These are phyloP conservation scores for Anthracocystis walkeri DNA, from an alignment of 1,284 basidiomycete genomes.

Conservation along the genomic window DNA sequence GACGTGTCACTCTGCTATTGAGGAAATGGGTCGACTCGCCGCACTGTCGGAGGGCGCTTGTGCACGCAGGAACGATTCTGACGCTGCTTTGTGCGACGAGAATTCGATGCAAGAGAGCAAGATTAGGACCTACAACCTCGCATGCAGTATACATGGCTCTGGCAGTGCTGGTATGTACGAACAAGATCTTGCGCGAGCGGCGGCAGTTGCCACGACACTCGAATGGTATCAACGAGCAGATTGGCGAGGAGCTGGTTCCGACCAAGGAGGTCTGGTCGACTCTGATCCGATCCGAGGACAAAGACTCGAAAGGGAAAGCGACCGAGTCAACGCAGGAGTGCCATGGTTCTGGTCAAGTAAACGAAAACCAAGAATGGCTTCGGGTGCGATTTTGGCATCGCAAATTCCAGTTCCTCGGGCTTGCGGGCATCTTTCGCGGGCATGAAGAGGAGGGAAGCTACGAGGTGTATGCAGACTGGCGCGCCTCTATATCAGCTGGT, in stretches of 20 bases:
- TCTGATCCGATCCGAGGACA: slow-evolving; percentile 1
- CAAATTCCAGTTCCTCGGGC: slow-evolving; percentile 30
- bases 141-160: slow-evolving; percentile 39
- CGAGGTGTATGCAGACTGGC: slow-evolving; percentile 34
- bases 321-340: not conserved
- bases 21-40: slow-evolving; percentile 26
- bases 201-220: not conserved
- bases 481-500: slow-evolving; percentile 16
- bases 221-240: not conserved
- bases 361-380: slow-evolving; percentile 17
- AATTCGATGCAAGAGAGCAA: not conserved
- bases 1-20: slow-evolving; percentile 23
- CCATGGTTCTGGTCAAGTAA: not conserved
- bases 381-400: slow-evolving; percentile 38
- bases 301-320: not conserved
- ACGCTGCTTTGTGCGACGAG: slow-evolving; percentile 19
- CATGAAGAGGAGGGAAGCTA: slow-evolving; percentile 11
- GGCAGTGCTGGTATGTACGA: slow-evolving; percentile 14
- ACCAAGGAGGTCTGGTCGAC: slow-evolving; percentile 15
- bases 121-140: slow-evolving; percentile 20
- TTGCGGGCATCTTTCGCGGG: slow-evolving; percentile 35
- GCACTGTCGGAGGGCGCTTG: slow-evolving; percentile 32
- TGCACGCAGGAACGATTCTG: slow-evolving; percentile 44
- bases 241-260: slow-evolving; percentile 20
- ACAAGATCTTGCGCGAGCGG: slow-evolving; percentile 15